A percentile compares a stretch with the other conserved stretches of the same genome.
Evolutionary conservation across 225 moss, liverwort and hornwort genomes (phyloP).

Genomic region (Antitrichia curtipendula): DNA sequence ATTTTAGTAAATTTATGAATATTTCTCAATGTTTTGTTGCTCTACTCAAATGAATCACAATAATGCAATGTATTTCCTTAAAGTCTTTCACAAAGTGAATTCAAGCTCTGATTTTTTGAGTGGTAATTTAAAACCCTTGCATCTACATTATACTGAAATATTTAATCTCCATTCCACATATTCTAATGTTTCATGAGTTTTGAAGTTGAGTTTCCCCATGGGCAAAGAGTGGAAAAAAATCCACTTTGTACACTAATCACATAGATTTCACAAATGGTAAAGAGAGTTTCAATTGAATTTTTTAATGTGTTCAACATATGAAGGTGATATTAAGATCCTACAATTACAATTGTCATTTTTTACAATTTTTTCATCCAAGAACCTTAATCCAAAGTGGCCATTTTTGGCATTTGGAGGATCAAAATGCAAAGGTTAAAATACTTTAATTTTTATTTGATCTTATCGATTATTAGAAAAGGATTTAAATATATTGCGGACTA

Average conservation of each 20-base stretch:
- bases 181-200: too few relatives aligned
- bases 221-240: too few relatives aligned
- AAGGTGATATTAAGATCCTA: neutral
- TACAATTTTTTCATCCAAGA: neutral
- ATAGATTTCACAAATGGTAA: neutral
- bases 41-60: neutral
- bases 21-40: neutral
- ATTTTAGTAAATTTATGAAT: neutral
- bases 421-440: neutral
- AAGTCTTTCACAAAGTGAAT: neutral
- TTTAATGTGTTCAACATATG: neutral
- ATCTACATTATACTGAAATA: too few relatives aligned
- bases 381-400: neutral
- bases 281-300: neutral
- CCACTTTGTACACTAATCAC: rapidly evolving
- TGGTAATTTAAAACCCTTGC: too few relatives aligned
- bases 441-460: neutral
- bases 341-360: neutral
- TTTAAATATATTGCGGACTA: rapidly evolving
- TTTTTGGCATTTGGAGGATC: rapidly evolving
- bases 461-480: neutral
- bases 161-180: too few relatives aligned
- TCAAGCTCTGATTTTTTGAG: neutral
- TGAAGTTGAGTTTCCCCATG: too few relatives aligned
- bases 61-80: neutral